Evolutionary conservation across 2,329 filamentous ascomycete species (phyloP), one percentile per base, ranked within the genome.

Genomic region (Colletotrichum tanaceti): DNA sequence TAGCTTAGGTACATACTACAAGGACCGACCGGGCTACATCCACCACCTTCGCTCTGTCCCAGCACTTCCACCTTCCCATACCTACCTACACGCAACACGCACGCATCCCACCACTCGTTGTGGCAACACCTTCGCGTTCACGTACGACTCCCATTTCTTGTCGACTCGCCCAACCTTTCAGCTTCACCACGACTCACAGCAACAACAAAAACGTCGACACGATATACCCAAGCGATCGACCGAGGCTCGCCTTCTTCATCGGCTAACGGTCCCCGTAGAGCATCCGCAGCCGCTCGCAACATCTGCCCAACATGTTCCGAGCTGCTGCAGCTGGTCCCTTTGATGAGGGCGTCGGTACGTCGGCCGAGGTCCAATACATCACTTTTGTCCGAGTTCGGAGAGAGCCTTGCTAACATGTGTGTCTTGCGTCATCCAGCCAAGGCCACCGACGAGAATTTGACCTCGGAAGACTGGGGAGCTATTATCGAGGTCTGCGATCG

Each of bases 401-500:
- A 10, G 39, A 14, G n/a, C 1, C 1, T 49, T 28, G 65, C 65
- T 63, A 43, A 57, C 53, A 20, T 54, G 16, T 9, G 4, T 13
- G 6, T 13, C 57, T 28, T 65, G 28, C 39, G 24, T 47, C 49
- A 63, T 71, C 63, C 71, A 89, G 87, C 83, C 80, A 89, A 89
- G 83, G 94, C 96, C 77, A 99, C 96, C 65, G 96, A 99, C 81
- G 96, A 99, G 86, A 99, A 98, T 81, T 88, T 98, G 75, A 98
- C 94, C 24, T 92, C 91, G 38, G 88, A 97, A 77, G 88, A 90
- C 77, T 90, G 88, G 88, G 86, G 84, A 55, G 86, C 86, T 75
- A 89, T 89, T 75, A 86, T 89, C 77, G 86, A 89, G 76, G 85
- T 89, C 59, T 89, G 87, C 81, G 87, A 89, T 78, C 87, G 87